Evolutionary conservation across 163 green algal species (phyloP), one percentile per base, ranked within the genome.

Genomic region (Prototheca stagnorum): DNA sequence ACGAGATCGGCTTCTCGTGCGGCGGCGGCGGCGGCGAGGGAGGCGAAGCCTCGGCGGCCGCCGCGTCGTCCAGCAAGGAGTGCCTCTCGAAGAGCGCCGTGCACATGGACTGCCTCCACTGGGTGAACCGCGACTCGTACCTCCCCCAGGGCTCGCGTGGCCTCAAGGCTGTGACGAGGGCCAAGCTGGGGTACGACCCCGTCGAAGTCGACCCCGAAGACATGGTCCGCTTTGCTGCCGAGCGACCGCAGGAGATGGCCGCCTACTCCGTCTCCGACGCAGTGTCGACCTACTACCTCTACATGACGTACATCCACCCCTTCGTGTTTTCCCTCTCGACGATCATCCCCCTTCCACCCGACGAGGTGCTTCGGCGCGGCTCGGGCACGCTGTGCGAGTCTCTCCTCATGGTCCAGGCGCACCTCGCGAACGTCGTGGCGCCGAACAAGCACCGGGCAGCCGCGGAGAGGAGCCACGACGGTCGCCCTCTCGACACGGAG

Each of bases 291-390:
- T 96, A 95, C 65, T 97, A 96, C 71, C 78, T 98, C 36, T 98
- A 98, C 78, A 94, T 92, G 84, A 95, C 75, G 36, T 98, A 97
- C 76, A 91, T 98, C 48, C 86, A 98, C 72, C 89, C 87, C 27
- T 98, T 98, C 81, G 95, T 97, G 61, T 95, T 97, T 74, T 92
- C 81, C 39, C 77, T 98, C 35, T 75, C 82, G 43, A 98, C 86
- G 60, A 91, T 98, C 73, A 98, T 98, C 69, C 89, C 89, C 8
- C 79, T 98, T 78, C 76, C 85, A 0, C 89, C 89, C 0, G 89
- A 98, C 52, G 88, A 98, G 60, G 89, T 98, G 47, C 73, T 97
- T 41, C 74, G 88, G 46, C 95, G 96, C 69, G 89, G 89, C 22
- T 86, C 67, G 2, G 89, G 89, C 53, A 98, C 89, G 14, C 74